Evolutionary conservation across 2,329 filamentous ascomycete species (phyloP), one percentile per base, ranked within the genome.

Genomic region (Pseudogymnoascus sp.): DNA sequence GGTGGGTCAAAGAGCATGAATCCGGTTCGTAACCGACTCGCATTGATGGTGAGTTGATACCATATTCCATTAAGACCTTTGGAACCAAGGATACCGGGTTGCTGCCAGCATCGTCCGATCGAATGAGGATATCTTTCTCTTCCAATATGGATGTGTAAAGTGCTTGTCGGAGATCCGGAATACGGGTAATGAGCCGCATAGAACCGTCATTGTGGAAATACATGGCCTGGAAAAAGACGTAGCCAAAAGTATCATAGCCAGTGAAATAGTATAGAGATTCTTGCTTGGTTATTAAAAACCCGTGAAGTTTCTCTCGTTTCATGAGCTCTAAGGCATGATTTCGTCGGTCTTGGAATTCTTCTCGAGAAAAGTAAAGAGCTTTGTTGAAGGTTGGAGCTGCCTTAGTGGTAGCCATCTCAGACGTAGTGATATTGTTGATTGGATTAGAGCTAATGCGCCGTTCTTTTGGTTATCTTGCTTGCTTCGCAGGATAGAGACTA

Each of bases 181-280:
- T 64, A 38, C 67, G 67, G 22, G 71, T 73, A 61, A 73, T 72
- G 25, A 73, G 61, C 1, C 64, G 60, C 69, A 73, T 70, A 16
- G 64, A 66, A 6, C 70, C 70, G 50, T 73, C 71, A 32, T 57
- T 67, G 65, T 73, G 70, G 64, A 73, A 72, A 64, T 73, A 73
- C 70, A 73, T 71, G 57, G 70, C 70, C 62, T 73, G 70, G 62
- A 73, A 73, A 65, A 73, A 73, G 63, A 73, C 70, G 63, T 72
- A 73, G n/a, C 71, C 70, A 58, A 72, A 72, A 22, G 70, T 73
- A 60, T 73, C 71, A 61, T 67, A 73, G 35, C 71, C 70, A 3
- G 71, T 72, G 38, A 73, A 66, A 59, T 68, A 68, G 62, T 68
- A 68, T 7, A 68, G 62, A 11, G 70, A 71, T 59, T 73, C 71